A percentile compares a stretch with the other conserved stretches of the same genome.
These are phyloP conservation scores for Zanthoxylum bungeanum DNA, from an alignment of 345 rosid species.

Conservation along the genomic window DNA sequence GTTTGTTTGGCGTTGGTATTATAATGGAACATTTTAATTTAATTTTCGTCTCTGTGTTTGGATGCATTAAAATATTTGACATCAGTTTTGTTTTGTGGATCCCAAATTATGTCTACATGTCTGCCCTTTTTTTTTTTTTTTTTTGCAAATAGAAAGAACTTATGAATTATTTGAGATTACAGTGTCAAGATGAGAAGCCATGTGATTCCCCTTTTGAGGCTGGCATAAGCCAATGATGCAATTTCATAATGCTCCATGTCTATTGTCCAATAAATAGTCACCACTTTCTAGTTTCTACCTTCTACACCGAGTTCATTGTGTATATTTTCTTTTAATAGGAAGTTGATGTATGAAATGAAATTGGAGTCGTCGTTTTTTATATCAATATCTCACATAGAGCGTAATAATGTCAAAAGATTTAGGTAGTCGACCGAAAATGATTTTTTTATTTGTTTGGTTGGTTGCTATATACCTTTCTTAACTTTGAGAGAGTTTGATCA, in stretches of 20 bases:
- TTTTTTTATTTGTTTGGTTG: too few relatives aligned
- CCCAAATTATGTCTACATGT: background rate
- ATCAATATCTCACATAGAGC: too few relatives aligned
- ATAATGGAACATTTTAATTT: slow-evolving; percentile 14
- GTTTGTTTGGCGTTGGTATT: slow-evolving; percentile 2
- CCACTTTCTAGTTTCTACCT: background rate
- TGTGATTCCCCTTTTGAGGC: slow-evolving; percentile 20
- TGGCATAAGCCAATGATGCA: slow-evolving; percentile 31
- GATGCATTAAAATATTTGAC: background rate
- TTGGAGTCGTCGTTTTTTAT: slow-evolving; percentile 18
- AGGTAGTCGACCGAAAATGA: too few relatives aligned
- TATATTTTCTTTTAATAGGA: background rate
- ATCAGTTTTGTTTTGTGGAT: background rate
- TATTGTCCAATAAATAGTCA: slow-evolving; percentile 19
- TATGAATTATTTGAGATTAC: background rate
- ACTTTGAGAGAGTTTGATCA: background rate
- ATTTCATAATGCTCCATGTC: slow-evolving; percentile 29
- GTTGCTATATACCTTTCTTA: too few relatives aligned
- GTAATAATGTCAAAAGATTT: too few relatives aligned
- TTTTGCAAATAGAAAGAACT: background rate
- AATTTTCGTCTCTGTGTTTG: background rate
- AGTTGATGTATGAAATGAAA: background rate
- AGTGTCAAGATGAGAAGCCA: slow-evolving; percentile 12
- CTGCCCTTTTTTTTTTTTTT: too few relatives aligned
- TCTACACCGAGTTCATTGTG: background rate